phyloP scores from a whole-genome alignment of 106 monocot species.

The Allium fistulosum region DNA sequence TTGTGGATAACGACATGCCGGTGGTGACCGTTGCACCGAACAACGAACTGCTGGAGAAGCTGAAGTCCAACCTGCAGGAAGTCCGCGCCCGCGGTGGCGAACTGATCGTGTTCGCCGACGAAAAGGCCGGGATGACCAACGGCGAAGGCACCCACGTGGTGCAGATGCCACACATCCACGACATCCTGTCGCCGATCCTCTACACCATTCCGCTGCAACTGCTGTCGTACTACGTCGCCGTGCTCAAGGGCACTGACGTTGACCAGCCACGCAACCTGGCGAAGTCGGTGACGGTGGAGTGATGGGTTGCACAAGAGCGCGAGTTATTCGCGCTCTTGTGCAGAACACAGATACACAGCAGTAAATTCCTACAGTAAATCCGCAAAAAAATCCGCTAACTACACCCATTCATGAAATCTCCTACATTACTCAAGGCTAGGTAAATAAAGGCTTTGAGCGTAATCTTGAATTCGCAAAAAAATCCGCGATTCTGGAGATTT shows the following conservation, averaged over 20 bases:
- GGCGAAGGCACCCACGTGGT: neutral
- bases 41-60: neutral
- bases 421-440: too few relatives aligned
- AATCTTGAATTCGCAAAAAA: too few relatives aligned
- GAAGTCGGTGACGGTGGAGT: constrained; percentile 8
- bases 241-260: neutral
- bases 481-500: too few relatives aligned
- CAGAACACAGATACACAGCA: too few relatives aligned
- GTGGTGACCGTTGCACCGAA: neutral
- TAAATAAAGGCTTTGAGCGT: too few relatives aligned
- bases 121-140: neutral
- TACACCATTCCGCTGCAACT: constrained; percentile 1
- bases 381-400: too few relatives aligned
- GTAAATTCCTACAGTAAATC: too few relatives aligned
- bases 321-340: too few relatives aligned
- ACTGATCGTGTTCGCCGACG: neutral
- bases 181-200: neutral
- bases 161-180: too few relatives aligned
- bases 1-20: neutral
- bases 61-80: neutral
- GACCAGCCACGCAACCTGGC: constrained; percentile 8
- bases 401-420: too few relatives aligned
- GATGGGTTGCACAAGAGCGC: neutral
- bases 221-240: neutral
- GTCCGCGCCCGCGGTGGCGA: neutral